Base-by-base conservation (phyloP, 2,329 filamentous ascomycete species). In the Myriosclerotinia scirpicola region DNA sequence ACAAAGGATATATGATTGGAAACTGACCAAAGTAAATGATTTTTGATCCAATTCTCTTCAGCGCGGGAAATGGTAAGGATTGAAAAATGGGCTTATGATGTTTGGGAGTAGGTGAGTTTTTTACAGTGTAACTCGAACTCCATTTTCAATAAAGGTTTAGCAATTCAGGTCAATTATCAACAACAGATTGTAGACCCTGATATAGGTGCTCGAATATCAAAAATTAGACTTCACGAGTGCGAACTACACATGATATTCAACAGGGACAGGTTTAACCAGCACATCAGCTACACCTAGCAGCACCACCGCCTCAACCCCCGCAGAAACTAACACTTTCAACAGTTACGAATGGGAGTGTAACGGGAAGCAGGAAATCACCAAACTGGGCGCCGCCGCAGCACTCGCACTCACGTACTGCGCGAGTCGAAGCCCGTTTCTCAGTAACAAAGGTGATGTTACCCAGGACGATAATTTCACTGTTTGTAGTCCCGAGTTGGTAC, bases 81-180 rank as follows among this genome's bases (percentile, higher is more conserved):
- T 48, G 20, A 48, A 46, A n/a, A 48, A 48, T 48, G n/a, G 7
- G 44, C 44, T 48, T 48, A 48, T n/a, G 20, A n/a, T 48, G 44
- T 48, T 48, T 22, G 20, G 44, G 20, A 22, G 44, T 48, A 48
- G 44, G 44, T 48, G 20, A 48, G 20, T 26, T 48, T 48, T n/a
- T n/a, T 48, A 48, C 44, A 48, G 44, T 48, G 44, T 48, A 22
- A n/a, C 44, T 48, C 44, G 44, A 48, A 48, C 42, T 48, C 44
- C 20, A 48, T 20, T 48, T 48, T 9, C 17, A 48, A 48, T 22
- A 48, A 9, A 48, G 44, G 42, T n/a, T 48, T 48, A 48, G 17
- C 9, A 1, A 22, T 20, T 48, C 8, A 48, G 5, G 20, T 48
- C 44, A n/a, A n/a, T 48, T 17, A 48, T 17, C 20, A 22, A 48